Percentiles rank a stretch among this genome's conserved stretches.
phyloP scores from a whole-genome alignment of 352 stramenopile genomes.

The Pythium rishiriense region DNA sequence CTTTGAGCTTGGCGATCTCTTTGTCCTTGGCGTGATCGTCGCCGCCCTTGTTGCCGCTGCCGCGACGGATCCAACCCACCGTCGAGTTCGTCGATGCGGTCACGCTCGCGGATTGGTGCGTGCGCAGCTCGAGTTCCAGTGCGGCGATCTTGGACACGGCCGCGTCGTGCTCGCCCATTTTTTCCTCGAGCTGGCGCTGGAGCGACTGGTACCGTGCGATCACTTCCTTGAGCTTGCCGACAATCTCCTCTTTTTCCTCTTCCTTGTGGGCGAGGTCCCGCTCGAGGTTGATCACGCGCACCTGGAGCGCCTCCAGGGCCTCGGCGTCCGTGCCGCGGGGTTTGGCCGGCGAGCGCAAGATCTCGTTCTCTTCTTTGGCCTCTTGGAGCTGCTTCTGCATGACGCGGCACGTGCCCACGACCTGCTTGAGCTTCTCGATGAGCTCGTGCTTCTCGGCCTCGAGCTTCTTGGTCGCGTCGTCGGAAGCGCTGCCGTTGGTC shows the following conservation, averaged over 20 bases:
- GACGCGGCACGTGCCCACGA: slow-evolving; percentile 61
- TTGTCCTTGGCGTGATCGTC: slow-evolving; percentile 33
- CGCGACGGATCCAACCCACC: slow-evolving; percentile 21
- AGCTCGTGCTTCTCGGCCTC: slow-evolving; percentile 72
- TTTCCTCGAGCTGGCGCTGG: slow-evolving; percentile 50
- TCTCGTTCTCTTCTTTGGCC: slow-evolving; percentile 56
- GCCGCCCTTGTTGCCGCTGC: slow-evolving; percentile 14
- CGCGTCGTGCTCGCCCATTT: slow-evolving; percentile 48
- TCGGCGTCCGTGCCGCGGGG: slow-evolving; percentile 15
- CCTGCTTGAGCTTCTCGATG: slow-evolving; percentile 75
- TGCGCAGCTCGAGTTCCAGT: slow-evolving; percentile 51
- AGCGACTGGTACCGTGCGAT: slow-evolving; percentile 48
- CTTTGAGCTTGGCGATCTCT: slow-evolving; percentile 34
- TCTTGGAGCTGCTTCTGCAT: slow-evolving; percentile 78
- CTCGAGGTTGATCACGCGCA: slow-evolving; percentile 34
- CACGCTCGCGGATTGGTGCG: slow-evolving; percentile 14
- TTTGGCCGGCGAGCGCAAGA: slow-evolving; percentile 39
- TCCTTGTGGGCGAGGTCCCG: slow-evolving; percentile 43
- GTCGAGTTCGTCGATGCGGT: slow-evolving; percentile 17
- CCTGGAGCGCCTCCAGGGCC: slow-evolving; percentile 19
- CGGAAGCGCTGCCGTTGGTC: slow-evolving; percentile 17
- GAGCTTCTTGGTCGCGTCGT: slow-evolving; percentile 46
- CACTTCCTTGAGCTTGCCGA: slow-evolving; percentile 53
- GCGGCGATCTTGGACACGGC: slow-evolving; percentile 49
- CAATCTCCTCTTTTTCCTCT: slow-evolving; percentile 46